Conservation (phyloP, 441 rosid genomes). For the Capsella rubella region DNA sequence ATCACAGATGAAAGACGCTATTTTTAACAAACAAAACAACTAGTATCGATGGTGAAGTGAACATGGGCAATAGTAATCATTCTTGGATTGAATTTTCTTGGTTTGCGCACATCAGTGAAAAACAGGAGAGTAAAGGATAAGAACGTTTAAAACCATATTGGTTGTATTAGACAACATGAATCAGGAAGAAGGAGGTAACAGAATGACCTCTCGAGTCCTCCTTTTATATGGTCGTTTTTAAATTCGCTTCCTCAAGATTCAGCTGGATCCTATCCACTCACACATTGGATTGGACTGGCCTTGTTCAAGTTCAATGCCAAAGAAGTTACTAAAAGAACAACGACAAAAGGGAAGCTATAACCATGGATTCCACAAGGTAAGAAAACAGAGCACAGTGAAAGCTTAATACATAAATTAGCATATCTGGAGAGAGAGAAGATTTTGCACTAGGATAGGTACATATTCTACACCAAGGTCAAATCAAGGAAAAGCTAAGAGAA, state of each 20-base stretch:
- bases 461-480: slow-evolving; percentile 30
- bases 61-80: background rate
- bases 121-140: background rate
- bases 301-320: slow-evolving; percentile 17
- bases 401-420: slow-evolving; percentile 39
- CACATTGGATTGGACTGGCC: slow-evolving; percentile 3
- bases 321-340: slow-evolving; percentile 7
- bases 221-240: slow-evolving; percentile 46
- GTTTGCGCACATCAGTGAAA: background rate
- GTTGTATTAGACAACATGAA: background rate
- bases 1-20: background rate
- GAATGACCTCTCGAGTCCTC: background rate
- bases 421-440: slow-evolving; percentile 65
- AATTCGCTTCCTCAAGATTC: slow-evolving; percentile 32
- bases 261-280: slow-evolving; percentile 10
- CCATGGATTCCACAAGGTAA: slow-evolving; percentile 41
- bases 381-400: slow-evolving; percentile 23
- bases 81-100: background rate
- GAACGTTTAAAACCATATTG: background rate
- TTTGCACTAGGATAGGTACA: slow-evolving; percentile 59
- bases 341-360: slow-evolving; percentile 72
- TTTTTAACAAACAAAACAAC: background rate
- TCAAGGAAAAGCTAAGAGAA: slow-evolving; percentile 40
- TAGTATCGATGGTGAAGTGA: background rate
- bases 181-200: background rate